These are phyloP conservation scores for Cladophialophora chaetospira DNA, from an alignment of 2,329 filamentous ascomycete genomes.

Conservation along the genomic window DNA sequence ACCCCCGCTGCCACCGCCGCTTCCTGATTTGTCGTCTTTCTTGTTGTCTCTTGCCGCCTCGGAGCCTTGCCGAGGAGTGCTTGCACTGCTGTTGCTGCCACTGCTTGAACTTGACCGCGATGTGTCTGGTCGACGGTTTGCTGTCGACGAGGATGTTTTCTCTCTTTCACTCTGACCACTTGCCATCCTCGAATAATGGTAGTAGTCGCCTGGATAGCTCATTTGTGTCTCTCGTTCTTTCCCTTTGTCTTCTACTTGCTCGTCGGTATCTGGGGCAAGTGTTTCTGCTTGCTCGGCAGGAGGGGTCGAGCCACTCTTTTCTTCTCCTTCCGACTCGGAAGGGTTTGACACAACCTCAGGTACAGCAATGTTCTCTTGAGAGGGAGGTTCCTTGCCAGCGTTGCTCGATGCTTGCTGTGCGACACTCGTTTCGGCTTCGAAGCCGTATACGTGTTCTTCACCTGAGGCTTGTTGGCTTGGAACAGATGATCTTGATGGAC, in stretches of 20 bases:
- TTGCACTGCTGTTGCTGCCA: conserved; percentile 8
- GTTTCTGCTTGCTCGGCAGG: background rate
- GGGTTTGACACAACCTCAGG: background rate
- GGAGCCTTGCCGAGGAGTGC: conserved; percentile 11
- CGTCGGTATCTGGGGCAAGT: conserved; percentile 7
- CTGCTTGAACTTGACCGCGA: conserved; percentile 3
- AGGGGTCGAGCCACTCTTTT: background rate
- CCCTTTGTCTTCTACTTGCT: conserved; percentile 14
- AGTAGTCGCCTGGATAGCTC: conserved; percentile 14
- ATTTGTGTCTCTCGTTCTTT: conserved; percentile 26
- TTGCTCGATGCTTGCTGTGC: background rate
- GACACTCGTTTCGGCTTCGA: conserved; percentile 1
- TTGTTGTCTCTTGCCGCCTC: conserved; percentile 12
- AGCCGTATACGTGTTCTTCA: conserved; percentile 6
- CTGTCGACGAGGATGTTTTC: background rate
- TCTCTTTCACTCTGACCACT: background rate
- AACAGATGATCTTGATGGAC: conserved; percentile 2
- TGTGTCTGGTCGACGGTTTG: conserved; percentile 3
- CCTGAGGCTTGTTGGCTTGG: conserved; percentile 13
- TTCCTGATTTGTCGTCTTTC: conserved; percentile 3
- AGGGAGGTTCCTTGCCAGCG: background rate
- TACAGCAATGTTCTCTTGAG: conserved; percentile 2
- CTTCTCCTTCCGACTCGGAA: background rate
- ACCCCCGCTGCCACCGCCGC: conserved; percentile 1
- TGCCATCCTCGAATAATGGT: conserved; percentile 7